phyloP scores from a whole-genome alignment of 208 protist species.

The Balamuthia mandrillaris region DNA sequence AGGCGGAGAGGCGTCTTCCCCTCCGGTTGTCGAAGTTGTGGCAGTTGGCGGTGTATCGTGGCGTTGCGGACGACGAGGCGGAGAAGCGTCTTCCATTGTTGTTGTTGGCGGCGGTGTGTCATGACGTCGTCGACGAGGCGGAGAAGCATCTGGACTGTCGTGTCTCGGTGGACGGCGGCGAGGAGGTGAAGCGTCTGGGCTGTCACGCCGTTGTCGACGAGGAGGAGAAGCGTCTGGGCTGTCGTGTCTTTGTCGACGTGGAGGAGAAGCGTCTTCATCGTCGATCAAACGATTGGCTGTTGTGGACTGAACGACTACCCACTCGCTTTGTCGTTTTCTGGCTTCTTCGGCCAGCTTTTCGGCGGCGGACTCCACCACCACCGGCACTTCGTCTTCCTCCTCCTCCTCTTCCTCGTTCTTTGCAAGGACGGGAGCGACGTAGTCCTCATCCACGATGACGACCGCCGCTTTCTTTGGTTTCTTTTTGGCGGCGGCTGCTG shows the following conservation, averaged over 20 bases:
- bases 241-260: neutral
- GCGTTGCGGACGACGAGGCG: neutral
- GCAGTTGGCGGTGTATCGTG: neutral
- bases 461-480: neutral
- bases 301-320: too few relatives aligned
- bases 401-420: neutral
- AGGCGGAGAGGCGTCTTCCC: too few relatives aligned
- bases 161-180: neutral
- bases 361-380: neutral
- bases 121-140: too few relatives aligned
- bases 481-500: too few relatives aligned
- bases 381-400: neutral
- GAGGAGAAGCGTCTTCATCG: too few relatives aligned
- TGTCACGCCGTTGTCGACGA: neutral
- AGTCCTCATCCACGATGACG: constrained; percentile 11
- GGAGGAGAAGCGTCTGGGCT: neutral
- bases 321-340: too few relatives aligned
- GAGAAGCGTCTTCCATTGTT: neutral
- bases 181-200: neutral
- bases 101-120: too few relatives aligned
- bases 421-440: neutral
- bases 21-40: too few relatives aligned
- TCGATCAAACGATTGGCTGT: too few relatives aligned
- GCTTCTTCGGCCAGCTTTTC: neutral
- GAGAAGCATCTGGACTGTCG: neutral